A percentile compares a stretch with the other conserved stretches of the same genome.
These are phyloP conservation scores for Mrakia gelida DNA, from an alignment of 768 basidiomycete genomes.

Conservation along the genomic window DNA sequence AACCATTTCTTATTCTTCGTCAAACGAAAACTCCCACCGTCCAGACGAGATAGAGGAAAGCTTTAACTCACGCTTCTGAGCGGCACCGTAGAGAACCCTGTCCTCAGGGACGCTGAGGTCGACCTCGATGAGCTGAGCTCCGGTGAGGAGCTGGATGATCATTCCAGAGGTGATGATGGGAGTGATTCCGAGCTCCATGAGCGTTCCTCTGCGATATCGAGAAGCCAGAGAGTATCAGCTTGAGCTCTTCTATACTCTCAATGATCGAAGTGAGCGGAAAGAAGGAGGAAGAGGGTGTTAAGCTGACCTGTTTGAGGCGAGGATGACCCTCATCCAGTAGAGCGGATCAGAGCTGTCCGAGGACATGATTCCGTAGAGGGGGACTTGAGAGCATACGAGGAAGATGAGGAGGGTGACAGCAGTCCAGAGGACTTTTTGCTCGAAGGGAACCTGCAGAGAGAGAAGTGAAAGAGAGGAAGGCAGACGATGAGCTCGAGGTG, in stretches of 20 bases:
- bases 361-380: constrained; percentile 98
- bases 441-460: constrained; percentile 34
- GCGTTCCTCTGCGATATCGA: constrained; percentile 64
- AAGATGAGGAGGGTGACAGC: constrained; percentile 98
- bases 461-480: neutral
- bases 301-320: constrained; percentile 72
- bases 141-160: constrained; percentile 99
- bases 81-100: constrained; percentile 87
- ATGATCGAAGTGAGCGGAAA: neutral
- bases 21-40: neutral
- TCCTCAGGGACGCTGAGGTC: constrained; percentile 98
- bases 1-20: neutral
- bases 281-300: neutral
- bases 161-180: constrained; percentile 97
- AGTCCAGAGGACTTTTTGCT: constrained; percentile 52
- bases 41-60: neutral
- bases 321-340: constrained; percentile 99
- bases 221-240: neutral
- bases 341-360: constrained; percentile 98
- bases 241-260: neutral
- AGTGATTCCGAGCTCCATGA: constrained; percentile 98
- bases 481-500: neutral
- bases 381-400: constrained; percentile 98
- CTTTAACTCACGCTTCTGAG: constrained; percentile 78
- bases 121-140: constrained; percentile 94